Base-by-base conservation (phyloP, 2,329 filamentous ascomycete species). In the Volutella citrinella region DNA sequence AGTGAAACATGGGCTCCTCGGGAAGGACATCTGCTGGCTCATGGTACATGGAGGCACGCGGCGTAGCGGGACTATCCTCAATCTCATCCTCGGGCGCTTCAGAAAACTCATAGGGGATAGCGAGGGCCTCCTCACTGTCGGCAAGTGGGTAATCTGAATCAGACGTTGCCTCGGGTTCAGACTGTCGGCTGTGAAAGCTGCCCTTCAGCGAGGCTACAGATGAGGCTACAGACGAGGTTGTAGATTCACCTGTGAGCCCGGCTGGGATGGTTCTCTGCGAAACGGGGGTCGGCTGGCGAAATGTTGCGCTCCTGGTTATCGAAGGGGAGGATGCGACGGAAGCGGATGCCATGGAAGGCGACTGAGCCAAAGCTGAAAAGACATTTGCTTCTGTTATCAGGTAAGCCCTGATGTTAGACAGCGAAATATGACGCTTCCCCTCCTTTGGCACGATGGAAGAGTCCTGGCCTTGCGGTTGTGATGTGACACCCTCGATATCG, bases 331-430 rank as follows among this genome's bases (percentile, higher is more conserved):
- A 71, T 14, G 59, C 44, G 10, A 61, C 48, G 5, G 65, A 66
- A 5, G 65, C 59, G 18, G 63, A 64, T 14, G 56, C 45, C 46
- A 77, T 63, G 3, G 77, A 75, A 3, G 78, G 73, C 5, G 76
- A 76, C 25, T 70, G 70, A 10, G 74, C 72, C 23, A 83, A 58
- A 9, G 70, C 70, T 5, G 79, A 76, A 38, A 86, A 84, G 23
- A 79, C 71, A 28, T 78, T 79, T 13, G 79, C 76, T 46, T 87
- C 81, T 4, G 81, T 82, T 24, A 86, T 78, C 18, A 87, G 57
- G 44, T 74, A 76, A 11, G 80, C 82, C 15, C 76, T 73, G 19
- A 87, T 74, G 31, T 75, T 75, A 12, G 74, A 71, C n/a, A 87
- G 62, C 12, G 70, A 73, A 30, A 87, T 66, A 38, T 80, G 76